Evolutionary conservation across 2,329 filamentous ascomycete species (phyloP).

Genomic region (Parafenestella ontariensis): DNA sequence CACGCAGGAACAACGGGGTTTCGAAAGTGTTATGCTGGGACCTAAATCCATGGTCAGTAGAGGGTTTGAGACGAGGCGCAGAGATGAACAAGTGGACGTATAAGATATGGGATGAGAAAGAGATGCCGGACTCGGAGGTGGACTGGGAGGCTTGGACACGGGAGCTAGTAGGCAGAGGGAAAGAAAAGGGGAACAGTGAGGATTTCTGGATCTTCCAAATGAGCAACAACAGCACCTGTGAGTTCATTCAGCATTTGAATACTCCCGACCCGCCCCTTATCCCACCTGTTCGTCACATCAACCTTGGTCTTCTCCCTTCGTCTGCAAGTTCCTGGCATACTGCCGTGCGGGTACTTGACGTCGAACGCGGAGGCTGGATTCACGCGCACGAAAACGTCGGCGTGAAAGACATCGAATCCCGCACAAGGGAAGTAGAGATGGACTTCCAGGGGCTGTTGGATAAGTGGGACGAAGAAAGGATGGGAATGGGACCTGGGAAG

Average conservation of each 20-base stretch:
- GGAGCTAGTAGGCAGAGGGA: constrained; percentile 1
- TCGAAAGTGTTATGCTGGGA: constrained; percentile 82
- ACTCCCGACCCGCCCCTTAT: constrained; percentile 2
- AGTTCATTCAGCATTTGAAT: background rate
- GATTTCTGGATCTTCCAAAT: constrained; percentile 52
- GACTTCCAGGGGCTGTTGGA: constrained; percentile 46
- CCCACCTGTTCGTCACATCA: constrained; percentile 62
- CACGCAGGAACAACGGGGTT: constrained; percentile 64
- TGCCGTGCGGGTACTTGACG: constrained; percentile 58
- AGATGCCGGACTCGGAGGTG: background rate
- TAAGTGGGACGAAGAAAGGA: constrained; percentile 37
- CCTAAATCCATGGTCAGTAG: constrained; percentile 68
- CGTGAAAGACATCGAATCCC: constrained; percentile 31
- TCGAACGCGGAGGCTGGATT: constrained; percentile 59
- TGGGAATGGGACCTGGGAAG: background rate
- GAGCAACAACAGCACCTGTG: constrained; percentile 46
- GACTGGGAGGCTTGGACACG: background rate
- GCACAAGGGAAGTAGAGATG: constrained; percentile 46
- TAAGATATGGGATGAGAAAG: constrained; percentile 11
- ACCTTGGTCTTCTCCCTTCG: constrained; percentile 64
- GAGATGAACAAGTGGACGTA: constrained; percentile 49
- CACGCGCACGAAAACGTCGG: constrained; percentile 69
- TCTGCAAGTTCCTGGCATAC: constrained; percentile 58
- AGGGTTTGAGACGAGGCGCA: constrained; percentile 53
- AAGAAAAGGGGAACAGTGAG: background rate